phyloP scores from a whole-genome alignment of 1,139 yeast species.

The Suhomyces bolitotheri region DNA sequence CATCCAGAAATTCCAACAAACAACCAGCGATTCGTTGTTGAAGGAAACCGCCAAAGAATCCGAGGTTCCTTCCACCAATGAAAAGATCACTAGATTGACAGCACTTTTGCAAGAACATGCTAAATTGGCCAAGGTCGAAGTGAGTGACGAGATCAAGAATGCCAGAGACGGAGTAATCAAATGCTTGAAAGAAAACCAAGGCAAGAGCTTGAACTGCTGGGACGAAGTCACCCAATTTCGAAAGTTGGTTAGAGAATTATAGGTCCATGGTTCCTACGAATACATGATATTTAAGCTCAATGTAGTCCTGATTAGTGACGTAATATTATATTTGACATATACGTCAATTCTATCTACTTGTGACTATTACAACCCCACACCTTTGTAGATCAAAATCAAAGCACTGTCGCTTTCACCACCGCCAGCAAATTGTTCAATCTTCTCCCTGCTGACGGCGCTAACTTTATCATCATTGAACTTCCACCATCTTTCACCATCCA shows the following conservation, averaged over 20 bases:
- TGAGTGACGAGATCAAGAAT: slow-evolving; percentile 30
- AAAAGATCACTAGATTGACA: slow-evolving; percentile 45
- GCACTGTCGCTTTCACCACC: slow-evolving; percentile 99
- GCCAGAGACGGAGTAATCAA: slow-evolving; percentile 60
- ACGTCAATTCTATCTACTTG: too few species aligned
- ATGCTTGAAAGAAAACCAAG: slow-evolving; percentile 70
- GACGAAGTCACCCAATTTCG: slow-evolving; percentile 79
- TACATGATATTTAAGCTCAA: not conserved
- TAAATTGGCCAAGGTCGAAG: slow-evolving; percentile 41
- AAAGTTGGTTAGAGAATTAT: slow-evolving; percentile 43
- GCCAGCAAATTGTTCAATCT: slow-evolving; percentile 83
- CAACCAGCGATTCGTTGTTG: slow-evolving; percentile 46
- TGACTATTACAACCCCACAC: slow-evolving; percentile 60
- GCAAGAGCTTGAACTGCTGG: slow-evolving; percentile 83
- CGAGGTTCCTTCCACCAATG: slow-evolving; percentile 37
- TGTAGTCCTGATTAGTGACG: too few species aligned
- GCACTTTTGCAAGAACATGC: slow-evolving; percentile 50
- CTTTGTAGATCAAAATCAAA: slow-evolving; percentile 79
- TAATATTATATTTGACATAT: too few species aligned
- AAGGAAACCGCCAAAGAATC: slow-evolving; percentile 22
- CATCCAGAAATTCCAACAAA: slow-evolving; percentile 52
- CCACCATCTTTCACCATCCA: slow-evolving; percentile 81
- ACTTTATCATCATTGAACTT: slow-evolving; percentile 93
- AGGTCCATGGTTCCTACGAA: slow-evolving; percentile 7
- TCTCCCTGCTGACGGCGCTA: slow-evolving; percentile 70